A percentile compares a stretch with the other conserved stretches of the same genome.
phyloP scores from a whole-genome alignment of 352 stramenopile species.

The Pythium dissotocum region DNA sequence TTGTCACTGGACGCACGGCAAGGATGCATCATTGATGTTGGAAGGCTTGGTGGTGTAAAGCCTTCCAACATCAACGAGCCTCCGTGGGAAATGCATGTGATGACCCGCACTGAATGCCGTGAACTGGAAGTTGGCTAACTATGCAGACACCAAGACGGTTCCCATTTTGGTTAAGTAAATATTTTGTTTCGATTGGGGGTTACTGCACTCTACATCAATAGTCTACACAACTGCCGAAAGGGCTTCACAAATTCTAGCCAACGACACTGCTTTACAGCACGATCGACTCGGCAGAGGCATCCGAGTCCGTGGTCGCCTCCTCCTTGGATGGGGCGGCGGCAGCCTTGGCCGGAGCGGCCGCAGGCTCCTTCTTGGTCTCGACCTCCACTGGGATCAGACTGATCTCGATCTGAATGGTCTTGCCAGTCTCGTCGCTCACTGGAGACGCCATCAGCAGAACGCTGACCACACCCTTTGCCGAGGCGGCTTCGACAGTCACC shows the following conservation, averaged over 20 bases:
- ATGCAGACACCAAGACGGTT: neutral
- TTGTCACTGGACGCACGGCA: neutral
- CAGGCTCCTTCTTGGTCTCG: conserved; percentile 12
- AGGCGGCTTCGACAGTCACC: conserved; percentile 35
- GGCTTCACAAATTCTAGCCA: conserved; percentile 7
- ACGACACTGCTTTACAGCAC: conserved; percentile 11
- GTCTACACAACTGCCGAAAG: conserved; percentile 9
- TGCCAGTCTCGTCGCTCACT: conserved; percentile 45
- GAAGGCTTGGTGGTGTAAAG: too few species aligned
- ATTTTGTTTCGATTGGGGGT: conserved; percentile 10
- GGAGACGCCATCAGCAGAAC: conserved; percentile 50
- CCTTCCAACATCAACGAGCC: too few species aligned
- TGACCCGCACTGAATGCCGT: too few species aligned
- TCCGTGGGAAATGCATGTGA: too few species aligned
- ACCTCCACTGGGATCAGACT: conserved; percentile 47
- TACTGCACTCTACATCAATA: conserved; percentile 21
- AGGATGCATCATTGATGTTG: neutral
- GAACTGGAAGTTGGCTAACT: too few species aligned
- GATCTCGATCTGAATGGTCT: conserved; percentile 64
- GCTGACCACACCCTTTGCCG: conserved; percentile 28
- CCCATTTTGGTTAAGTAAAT: neutral
- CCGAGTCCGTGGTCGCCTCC: conserved; percentile 9
- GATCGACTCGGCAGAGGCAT: conserved; percentile 7
- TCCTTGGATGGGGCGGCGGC: conserved; percentile 5
- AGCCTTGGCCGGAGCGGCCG: neutral